phyloP scores from a whole-genome alignment of 371 early-diverging fungal genomes.

The Dichotomocladium elegans region DNA sequence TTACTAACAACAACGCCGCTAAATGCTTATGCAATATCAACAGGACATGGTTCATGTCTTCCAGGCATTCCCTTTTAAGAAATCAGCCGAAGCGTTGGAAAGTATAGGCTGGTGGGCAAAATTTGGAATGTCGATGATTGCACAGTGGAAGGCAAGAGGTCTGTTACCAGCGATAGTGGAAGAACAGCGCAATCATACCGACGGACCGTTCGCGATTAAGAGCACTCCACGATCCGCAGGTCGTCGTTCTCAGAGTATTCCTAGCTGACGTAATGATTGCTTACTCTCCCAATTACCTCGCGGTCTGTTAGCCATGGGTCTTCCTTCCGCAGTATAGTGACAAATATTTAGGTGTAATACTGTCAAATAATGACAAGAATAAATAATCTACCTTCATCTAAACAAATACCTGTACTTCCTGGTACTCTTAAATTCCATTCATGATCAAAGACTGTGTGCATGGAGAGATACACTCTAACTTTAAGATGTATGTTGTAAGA shows the following conservation, averaged over 20 bases:
- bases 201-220: background rate
- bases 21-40: background rate
- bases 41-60: slow-evolving; percentile 58
- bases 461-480: too few species aligned
- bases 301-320: too few species aligned
- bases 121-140: slow-evolving; percentile 23
- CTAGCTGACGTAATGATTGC: slow-evolving; percentile 11
- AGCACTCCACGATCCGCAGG: slow-evolving; percentile 8
- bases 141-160: slow-evolving; percentile 15
- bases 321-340: too few species aligned
- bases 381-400: too few species aligned
- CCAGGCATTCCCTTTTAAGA: slow-evolving; percentile 50
- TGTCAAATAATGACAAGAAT: too few species aligned
- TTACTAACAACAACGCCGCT: background rate
- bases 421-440: too few species aligned
- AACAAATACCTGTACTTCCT: too few species aligned
- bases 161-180: background rate
- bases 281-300: too few species aligned
- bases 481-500: too few species aligned
- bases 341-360: too few species aligned
- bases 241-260: slow-evolving; percentile 17
- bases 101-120: slow-evolving; percentile 38
- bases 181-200: background rate
- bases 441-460: too few species aligned
- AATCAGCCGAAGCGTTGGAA: slow-evolving; percentile 42